Evolutionary conservation across 164 flowering plant species (phyloP).

Genomic region (Magnolia kwangsiensis): DNA sequence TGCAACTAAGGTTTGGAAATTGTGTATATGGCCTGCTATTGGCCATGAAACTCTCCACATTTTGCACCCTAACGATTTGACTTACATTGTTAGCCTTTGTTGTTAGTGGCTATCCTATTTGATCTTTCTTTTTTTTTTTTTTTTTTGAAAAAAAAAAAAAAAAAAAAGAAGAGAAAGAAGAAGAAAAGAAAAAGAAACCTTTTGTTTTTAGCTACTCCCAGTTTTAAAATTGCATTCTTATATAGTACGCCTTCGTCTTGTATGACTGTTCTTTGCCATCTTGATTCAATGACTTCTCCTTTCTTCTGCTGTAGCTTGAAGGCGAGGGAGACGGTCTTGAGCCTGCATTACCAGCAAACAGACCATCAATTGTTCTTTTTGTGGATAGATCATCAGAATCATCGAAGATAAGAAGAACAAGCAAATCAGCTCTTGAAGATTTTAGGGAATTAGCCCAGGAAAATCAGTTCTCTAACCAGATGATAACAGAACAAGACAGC

Average conservation of each 20-base stretch:
- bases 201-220: background rate
- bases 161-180: background rate
- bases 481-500: slow-evolving; percentile 15
- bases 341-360: slow-evolving; percentile 52
- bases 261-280: background rate
- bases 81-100: background rate
- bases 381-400: slow-evolving; percentile 82
- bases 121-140: background rate
- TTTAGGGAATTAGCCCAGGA: slow-evolving; percentile 55
- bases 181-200: background rate
- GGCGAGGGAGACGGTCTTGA: slow-evolving; percentile 42
- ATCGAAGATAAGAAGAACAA: slow-evolving; percentile 38
- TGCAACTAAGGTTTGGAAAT: background rate
- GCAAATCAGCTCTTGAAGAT: slow-evolving; percentile 53
- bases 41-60: background rate
- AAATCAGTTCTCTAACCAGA: slow-evolving; percentile 20
- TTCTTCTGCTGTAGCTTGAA: slow-evolving; percentile 47
- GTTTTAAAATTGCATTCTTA: background rate
- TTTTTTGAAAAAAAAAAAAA: background rate
- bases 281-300: slow-evolving; percentile 9
- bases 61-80: background rate
- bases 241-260: background rate
- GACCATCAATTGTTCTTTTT: slow-evolving; percentile 73
- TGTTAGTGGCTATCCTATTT: background rate
- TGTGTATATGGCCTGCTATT: background rate